A percentile compares a stretch with the other conserved stretches of the same genome.
phyloP scores from a whole-genome alignment of 768 basidiomycete genomes.

The Lactarius hengduanensis region DNA sequence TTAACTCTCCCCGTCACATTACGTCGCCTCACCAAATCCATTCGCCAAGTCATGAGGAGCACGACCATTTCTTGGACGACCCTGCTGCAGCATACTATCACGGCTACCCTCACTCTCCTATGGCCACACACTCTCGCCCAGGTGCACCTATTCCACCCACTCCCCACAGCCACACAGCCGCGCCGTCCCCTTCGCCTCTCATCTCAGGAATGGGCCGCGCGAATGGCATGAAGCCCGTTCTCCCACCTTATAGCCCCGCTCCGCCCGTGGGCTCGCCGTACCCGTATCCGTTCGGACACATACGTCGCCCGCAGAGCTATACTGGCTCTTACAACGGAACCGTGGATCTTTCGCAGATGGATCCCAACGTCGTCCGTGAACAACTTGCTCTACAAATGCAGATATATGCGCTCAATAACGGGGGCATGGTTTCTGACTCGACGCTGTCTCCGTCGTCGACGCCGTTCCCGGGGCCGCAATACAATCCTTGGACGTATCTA shows the following conservation, averaged over 20 bases:
- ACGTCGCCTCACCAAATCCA: conserved; percentile 33
- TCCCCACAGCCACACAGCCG: conserved; percentile 70
- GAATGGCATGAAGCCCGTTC: conserved; percentile 36
- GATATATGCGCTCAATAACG: conserved; percentile 71
- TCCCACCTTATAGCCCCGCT: conserved; percentile 51
- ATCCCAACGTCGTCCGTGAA: conserved; percentile 57
- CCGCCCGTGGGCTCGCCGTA: conserved; percentile 71
- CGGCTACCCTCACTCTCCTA: conserved; percentile 52
- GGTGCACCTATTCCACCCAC: conserved; percentile 80
- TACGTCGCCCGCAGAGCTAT: conserved; percentile 48
- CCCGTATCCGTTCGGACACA: conserved; percentile 74
- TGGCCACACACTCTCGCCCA: conserved; percentile 43
- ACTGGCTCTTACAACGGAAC: conserved; percentile 39
- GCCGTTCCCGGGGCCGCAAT: conserved; percentile 63
- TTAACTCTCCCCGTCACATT: background rate
- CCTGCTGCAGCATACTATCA: conserved; percentile 58
- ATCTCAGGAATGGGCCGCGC: conserved; percentile 48
- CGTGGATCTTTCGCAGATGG: conserved; percentile 34
- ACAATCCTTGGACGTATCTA: conserved; percentile 72
- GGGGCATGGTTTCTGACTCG: conserved; percentile 62
- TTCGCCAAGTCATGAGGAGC: conserved; percentile 49
- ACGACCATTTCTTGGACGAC: conserved; percentile 59
- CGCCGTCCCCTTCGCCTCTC: conserved; percentile 69
- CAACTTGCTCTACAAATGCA: conserved; percentile 77
- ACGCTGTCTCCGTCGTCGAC: conserved; percentile 75